Evolutionary conservation across 2,329 filamentous ascomycete genomes (phyloP), one percentile per base, ranked within the genome.

Genomic region (Pyricularia sp.): DNA sequence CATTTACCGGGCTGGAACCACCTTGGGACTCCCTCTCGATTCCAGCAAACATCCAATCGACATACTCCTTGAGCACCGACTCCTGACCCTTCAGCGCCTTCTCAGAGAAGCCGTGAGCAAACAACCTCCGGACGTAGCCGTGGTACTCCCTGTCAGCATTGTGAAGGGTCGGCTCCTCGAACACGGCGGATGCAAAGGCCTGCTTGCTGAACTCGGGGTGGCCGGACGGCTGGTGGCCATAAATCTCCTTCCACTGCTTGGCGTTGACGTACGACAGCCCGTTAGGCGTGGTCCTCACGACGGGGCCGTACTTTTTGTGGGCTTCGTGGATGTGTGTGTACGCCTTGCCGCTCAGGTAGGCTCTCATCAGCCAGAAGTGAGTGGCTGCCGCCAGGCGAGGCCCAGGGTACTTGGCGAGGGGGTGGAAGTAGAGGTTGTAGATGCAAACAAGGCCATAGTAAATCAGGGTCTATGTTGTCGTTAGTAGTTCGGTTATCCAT

Each of bases 271-370:
- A 83, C 5, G 78, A 78, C 12, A 84, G 76, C 69, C 82, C 79
- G 68, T 79, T 74, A 1, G 81, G 81, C 5, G 75, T 75, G 64
- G 82, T 72, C 28, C 82, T 78, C 28, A 84, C 81, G 2, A 83
- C 76, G 5, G 74, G 73, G 17, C 82, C 82, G 70, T 81, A 81
- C 26, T 72, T 72, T 11, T 74, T 69, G 72, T 81, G 75, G 58
- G 66, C 66, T 17, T 67, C 65, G 36, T 33, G 17, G 17, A 66
- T 66, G 31, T 66, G 36, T 1, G n/a, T 5, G 65, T 66, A 26
- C 11, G 65, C 65, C 36, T 66, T 66, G 23, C 65, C 65, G 25
- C 65, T 66, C 4, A 66, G 65, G 25, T 66, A 66, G 9, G 36
- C 36, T 25, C 23, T 28, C 10, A 55, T 66, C 25, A 66, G 26